Base-by-base conservation (phyloP, 441 rosid genomes). In the Syzygium syzygioides region DNA sequence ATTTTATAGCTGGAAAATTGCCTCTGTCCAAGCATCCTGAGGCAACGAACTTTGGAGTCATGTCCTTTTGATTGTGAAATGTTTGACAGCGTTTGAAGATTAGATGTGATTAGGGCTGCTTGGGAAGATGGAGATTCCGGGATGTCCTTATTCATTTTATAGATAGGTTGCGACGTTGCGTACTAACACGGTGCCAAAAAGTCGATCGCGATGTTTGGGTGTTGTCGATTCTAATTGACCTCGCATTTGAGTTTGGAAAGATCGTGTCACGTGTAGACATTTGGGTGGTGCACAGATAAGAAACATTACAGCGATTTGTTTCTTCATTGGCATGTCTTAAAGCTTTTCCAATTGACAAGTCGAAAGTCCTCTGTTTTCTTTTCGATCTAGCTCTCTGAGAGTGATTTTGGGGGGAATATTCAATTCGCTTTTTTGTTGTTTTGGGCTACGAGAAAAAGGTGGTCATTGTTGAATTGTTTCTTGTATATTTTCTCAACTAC, bases 151-250 rank as follows among this genome's bases (percentile, higher is more conserved):
- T 62, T 11, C 79, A 19, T 68, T 19, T 32, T 10, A 37, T 34
- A 34, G 79, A 68, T 68, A 1, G 1, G 48, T 19, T 1, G 0
- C 2, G 0, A 1, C 0, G 48, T 19, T 1, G 0, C 2, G 0
- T 11, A 5, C 79, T 19, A 9, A 68, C 6, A 19, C 6, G 50
- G 28, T 1, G 28, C 28, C 0, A 19, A 19, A 19, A 34, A 34
- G 48, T 68, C 14, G 7, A 59, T 59, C 14, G 28, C 30, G 7
- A 10, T 34, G 26, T 34, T 34, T 68, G 50, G 3, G 7, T 10
- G 8, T 19, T 12, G 28, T 34, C 26, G 79, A 68, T 68, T 68
- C 26, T 18, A 3, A 32, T 34, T 3, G 0, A 37, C 79, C 25
- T 32, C 2, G 23, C 25, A 1, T 4, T 10, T 3, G 25, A 18